phyloP scores from a whole-genome alignment of 2,329 filamentous ascomycete genomes.

The Neurospora crassa region DNA sequence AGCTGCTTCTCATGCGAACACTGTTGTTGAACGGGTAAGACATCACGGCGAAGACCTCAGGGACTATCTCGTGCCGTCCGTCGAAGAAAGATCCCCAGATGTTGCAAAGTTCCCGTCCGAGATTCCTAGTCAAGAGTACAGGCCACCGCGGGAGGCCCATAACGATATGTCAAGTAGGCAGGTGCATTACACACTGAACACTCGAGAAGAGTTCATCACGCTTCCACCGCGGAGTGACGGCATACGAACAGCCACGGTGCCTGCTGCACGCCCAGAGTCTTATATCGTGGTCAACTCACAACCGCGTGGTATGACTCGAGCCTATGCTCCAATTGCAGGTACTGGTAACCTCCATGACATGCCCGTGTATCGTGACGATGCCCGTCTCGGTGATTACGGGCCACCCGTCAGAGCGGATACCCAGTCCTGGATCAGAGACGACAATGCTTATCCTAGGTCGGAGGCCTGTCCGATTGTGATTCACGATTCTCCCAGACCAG shows the following conservation, averaged over 20 bases:
- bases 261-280: constrained; percentile 2
- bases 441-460: constrained; percentile 11
- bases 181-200: neutral
- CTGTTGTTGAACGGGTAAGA: constrained; percentile 13
- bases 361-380: constrained; percentile 4
- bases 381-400: neutral
- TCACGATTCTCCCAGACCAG: constrained; percentile 4
- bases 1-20: constrained; percentile 3
- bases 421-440: constrained; percentile 12
- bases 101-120: constrained; percentile 6
- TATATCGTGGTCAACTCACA: constrained; percentile 6
- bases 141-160: neutral
- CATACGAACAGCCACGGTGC: neutral
- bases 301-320: neutral
- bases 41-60: constrained; percentile 23
- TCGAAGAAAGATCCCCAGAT: constrained; percentile 33
- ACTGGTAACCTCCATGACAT: neutral
- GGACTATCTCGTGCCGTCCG: constrained; percentile 37
- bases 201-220: constrained; percentile 14
- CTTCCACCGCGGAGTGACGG: constrained; percentile 12
- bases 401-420: constrained; percentile 7
- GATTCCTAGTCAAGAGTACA: constrained; percentile 1
- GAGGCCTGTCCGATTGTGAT: constrained; percentile 10
- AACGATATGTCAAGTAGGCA: neutral
- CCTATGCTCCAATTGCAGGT: neutral